phyloP scores from a whole-genome alignment of 495 filamentous ascomycete species.

The Aspergillus sparsus region DNA sequence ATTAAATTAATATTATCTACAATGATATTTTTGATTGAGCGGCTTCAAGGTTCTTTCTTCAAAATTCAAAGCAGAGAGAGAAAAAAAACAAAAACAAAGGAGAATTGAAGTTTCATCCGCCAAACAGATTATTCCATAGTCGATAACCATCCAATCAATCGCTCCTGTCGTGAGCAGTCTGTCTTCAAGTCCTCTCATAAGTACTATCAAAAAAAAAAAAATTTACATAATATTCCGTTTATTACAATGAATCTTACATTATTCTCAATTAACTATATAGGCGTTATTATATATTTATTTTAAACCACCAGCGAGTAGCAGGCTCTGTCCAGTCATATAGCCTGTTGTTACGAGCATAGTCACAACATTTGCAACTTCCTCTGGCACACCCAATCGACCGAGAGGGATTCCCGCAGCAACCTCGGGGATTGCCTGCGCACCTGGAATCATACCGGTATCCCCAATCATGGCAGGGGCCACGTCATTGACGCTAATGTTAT shows the following conservation, averaged over 20 bases:
- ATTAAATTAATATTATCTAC: neutral
- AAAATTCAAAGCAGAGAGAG: neutral
- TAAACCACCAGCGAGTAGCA: conserved; percentile 58
- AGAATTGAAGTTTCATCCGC: no score
- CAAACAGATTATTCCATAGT: no score
- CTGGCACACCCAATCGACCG: conserved; percentile 60
- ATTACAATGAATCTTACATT: no score
- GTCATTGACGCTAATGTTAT: conserved; percentile 72
- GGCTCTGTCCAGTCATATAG: conserved; percentile 67
- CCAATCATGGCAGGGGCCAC: conserved; percentile 78
- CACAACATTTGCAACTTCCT: conserved; percentile 69
- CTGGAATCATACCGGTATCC: conserved; percentile 66
- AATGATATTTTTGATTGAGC: no score
- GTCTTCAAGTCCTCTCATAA: no score
- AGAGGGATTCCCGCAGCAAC: conserved; percentile 60
- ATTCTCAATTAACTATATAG: neutral
- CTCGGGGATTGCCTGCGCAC: conserved; percentile 53
- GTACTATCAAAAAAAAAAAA: no score
- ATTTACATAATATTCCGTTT: no score
- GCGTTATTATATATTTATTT: conserved; percentile 33
- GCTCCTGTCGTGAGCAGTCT: no score
- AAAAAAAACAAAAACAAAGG: no score
- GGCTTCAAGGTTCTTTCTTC: no score
- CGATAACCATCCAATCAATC: no score
- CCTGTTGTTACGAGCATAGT: conserved; percentile 67